Evolutionary conservation across 2,329 filamentous ascomycete species (phyloP), one percentile per base, ranked within the genome.

Genomic region (Colletotrichum neosansevieriae): DNA sequence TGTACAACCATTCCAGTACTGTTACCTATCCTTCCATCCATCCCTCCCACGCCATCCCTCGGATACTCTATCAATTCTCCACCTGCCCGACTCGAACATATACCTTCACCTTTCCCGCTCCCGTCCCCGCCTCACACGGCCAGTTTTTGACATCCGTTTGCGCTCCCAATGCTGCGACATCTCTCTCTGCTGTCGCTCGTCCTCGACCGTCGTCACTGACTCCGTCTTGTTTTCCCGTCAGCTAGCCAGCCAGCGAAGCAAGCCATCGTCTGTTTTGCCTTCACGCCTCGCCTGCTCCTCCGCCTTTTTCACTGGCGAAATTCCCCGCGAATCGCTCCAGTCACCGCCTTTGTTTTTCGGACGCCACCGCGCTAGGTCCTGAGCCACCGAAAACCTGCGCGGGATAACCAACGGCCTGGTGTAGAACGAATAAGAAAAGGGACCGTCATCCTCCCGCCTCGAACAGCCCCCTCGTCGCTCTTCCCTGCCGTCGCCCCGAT

Each of bases 321-420:
- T 53, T 53, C 58, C 71, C 65, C 70, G 63, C 69, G 51, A 68
- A 64, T 72, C 69, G 49, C 67, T 61, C 65, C 56, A 63, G 71
- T 71, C 71, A 72, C 70, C 71, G 70, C 71, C 70, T 70, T 71
- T 72, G 69, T 71, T 69, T 71, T 61, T 61, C 60, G 63, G 61
- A 67, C 70, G 69, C 69, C 58, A 71, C 70, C 62, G 58, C 69
- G 64, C 70, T 67, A 68, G 58, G 65, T 68, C 61, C 65, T 64
- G 65, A 68, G 65, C 67, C 67, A 69, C 56, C 63, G 32, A 66
- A 69, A 61, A 66, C 62, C 63, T 69, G 67, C 67, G 62, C 67
- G 49, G 49, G 36, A 69, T 58, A 69, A 40, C 63, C 67, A 69
- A 66, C 62, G 67, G 67, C 62, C 34, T 67, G 62, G 63, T 67